Conservation (phyloP, 768 basidiomycete genomes). For the Lentinula aciculospora region DNA sequence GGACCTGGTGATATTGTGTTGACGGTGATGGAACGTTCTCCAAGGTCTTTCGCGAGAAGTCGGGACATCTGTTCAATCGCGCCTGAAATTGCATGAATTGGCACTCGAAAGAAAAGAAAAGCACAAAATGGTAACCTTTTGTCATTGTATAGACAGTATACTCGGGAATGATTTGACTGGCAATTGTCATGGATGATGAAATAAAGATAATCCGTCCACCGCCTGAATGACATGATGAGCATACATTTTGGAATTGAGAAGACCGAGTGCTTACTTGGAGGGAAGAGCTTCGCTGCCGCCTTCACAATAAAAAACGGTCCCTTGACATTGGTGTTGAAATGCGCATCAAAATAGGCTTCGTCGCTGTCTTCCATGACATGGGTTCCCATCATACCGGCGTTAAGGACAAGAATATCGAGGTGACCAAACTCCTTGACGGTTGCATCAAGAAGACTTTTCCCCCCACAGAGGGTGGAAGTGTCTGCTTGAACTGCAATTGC, state of each 20-base stretch:
- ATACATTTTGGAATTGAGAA: neutral
- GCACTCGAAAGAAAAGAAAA: neutral
- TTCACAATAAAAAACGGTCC: constrained; percentile 53
- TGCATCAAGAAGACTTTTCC: constrained; percentile 39
- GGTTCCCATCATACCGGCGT: constrained; percentile 53
- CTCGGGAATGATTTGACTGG: constrained; percentile 38
- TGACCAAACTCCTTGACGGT: constrained; percentile 43
- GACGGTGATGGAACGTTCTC: constrained; percentile 45
- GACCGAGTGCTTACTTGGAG: constrained; percentile 28
- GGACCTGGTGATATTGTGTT: constrained; percentile 55
- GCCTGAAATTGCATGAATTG: constrained; percentile 19
- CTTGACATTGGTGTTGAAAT: constrained; percentile 53
- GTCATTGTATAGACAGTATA: constrained; percentile 47
- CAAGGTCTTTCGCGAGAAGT: constrained; percentile 56
- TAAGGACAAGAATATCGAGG: constrained; percentile 55
- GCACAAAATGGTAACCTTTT: constrained; percentile 19
- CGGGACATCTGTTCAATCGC: constrained; percentile 55
- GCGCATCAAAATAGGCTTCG: constrained; percentile 45
- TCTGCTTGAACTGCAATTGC: constrained; percentile 51
- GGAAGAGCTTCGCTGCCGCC: constrained; percentile 33
- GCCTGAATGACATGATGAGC: constrained; percentile 19
- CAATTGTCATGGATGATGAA: constrained; percentile 42
- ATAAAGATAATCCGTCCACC: constrained; percentile 56
- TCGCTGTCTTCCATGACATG: constrained; percentile 44
- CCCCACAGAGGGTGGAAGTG: constrained; percentile 41